Base-by-base conservation (phyloP, 192 early-diverging fungal genomes). In the Cetraspora pellucida region DNA sequence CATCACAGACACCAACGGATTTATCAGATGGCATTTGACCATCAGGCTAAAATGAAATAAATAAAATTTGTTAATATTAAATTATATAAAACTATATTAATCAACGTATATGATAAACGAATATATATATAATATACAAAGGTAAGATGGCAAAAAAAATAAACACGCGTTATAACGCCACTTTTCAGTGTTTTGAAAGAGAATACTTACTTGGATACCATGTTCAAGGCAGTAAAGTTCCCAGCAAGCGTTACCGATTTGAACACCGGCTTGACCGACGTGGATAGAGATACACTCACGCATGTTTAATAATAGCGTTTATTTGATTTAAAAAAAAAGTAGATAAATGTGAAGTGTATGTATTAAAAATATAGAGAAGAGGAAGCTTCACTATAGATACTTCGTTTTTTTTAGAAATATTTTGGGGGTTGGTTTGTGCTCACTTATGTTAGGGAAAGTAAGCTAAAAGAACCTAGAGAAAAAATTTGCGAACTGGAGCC, bases 181-280 rank as follows among this genome's bases (percentile, higher is more conserved):
- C 21, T 25, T 25, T 59, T 59, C 23, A 23, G 8, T 25, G 3
- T 28, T 59, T 55, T 3, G 21, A 55, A 57, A 44, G 14, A 27
- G 11, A 14, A 10, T 79, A 82, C 81, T 80, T 79, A 84, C 83
- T 79, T 77, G 79, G 81, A 99, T 96, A 77, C 96, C 96, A 88
- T 99, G 98, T 85, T 99, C 98, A 63, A 92, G 87, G 80, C 90
- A 94, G 86, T 91, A 93, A 86, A 99, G 93, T 88, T 99, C 98
- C 98, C 98, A 99, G 87, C 98, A 99, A 89, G 96, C 95, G 90
- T 98, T 98, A 93, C 98, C 98, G 81, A 99, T 99, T 85, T 99
- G 98, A 85, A 99, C 95, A 98, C 98, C 98, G 82, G 98, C 98
- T 87, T 96, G 90, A 78, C 91, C 91, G 84, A 91, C 90, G 85